phyloP scores from a whole-genome alignment of 768 basidiomycete species.

The Dioszegia hungarica region DNA sequence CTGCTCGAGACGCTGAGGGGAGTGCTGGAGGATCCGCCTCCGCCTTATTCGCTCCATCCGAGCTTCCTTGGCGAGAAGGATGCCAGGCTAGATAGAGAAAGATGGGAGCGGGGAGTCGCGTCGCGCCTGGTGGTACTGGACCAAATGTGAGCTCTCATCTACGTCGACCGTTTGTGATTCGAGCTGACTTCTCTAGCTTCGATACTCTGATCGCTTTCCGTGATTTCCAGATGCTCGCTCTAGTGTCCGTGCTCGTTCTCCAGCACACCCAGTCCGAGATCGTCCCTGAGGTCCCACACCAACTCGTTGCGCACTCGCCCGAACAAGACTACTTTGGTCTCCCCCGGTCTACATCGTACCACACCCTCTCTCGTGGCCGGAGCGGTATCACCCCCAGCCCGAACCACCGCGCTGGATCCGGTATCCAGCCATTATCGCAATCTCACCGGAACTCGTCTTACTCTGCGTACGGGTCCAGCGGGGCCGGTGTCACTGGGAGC shows the following conservation, averaged over 20 bases:
- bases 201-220: conserved; percentile 16
- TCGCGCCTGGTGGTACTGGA: conserved; percentile 20
- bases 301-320: conserved; percentile 15
- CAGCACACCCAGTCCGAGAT: conserved; percentile 9
- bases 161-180: neutral
- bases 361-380: conserved; percentile 2
- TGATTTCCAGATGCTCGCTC: conserved; percentile 39
- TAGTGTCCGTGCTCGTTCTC: conserved; percentile 28
- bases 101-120: conserved; percentile 29
- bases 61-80: conserved; percentile 6
- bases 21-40: conserved; percentile 30
- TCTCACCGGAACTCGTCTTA: conserved; percentile 2
- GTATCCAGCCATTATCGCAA: neutral
- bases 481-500: neutral
- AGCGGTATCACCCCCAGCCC: conserved; percentile 3
- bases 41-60: conserved; percentile 29
- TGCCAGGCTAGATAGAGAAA: conserved; percentile 16
- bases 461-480: conserved; percentile 8
- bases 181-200: conserved; percentile 12
- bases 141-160: conserved; percentile 22
- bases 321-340: conserved; percentile 40
- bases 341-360: conserved; percentile 16
- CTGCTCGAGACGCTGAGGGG: conserved; percentile 31
- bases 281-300: conserved; percentile 16
- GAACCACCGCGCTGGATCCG: neutral